Percentiles rank a stretch among this genome's conserved stretches.
These are phyloP conservation scores for Ogataea dorogensis DNA, from an alignment of 805 yeast species.

Conservation along the genomic window DNA sequence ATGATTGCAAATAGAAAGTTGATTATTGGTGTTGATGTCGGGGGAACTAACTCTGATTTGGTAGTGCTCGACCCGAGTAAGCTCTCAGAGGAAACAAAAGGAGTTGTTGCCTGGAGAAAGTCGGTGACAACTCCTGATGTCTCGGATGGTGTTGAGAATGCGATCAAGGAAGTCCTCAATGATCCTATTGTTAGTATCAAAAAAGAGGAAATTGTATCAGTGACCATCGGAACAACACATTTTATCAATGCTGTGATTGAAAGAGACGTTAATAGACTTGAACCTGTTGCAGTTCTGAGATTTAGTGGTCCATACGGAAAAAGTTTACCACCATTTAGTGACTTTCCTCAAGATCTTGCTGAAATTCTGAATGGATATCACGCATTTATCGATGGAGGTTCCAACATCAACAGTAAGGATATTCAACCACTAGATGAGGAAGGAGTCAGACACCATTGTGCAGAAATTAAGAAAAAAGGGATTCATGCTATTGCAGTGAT, in stretches of 20 bases:
- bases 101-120: slow-evolving; percentile 7
- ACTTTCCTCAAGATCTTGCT: slow-evolving; percentile 6
- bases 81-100: slow-evolving; percentile 20
- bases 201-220: slow-evolving; percentile 2
- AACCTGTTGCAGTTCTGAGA: slow-evolving; percentile 6
- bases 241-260: slow-evolving; percentile 8
- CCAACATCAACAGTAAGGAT: slow-evolving; percentile 3
- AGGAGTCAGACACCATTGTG: slow-evolving; percentile 2
- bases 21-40: slow-evolving; percentile 7
- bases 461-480: neutral
- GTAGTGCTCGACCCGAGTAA: slow-evolving; percentile 6
- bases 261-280: slow-evolving; percentile 3
- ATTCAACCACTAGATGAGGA: slow-evolving; percentile 4
- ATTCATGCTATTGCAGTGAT: slow-evolving; percentile 3
- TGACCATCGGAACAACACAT: slow-evolving; percentile 7
- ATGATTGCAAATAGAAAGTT: too few relatives aligned
- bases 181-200: neutral
- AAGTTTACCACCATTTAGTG: slow-evolving; percentile 5
- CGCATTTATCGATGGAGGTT: slow-evolving; percentile 5
- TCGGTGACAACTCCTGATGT: slow-evolving; percentile 7
- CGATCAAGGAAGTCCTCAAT: slow-evolving; percentile 2
- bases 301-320: slow-evolving; percentile 5
- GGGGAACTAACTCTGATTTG: slow-evolving; percentile 8
- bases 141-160: slow-evolving; percentile 5
- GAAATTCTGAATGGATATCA: slow-evolving; percentile 4